These are phyloP conservation scores for Clavispora phyllophila DNA, from an alignment of 805 yeast species.

Conservation along the genomic window DNA sequence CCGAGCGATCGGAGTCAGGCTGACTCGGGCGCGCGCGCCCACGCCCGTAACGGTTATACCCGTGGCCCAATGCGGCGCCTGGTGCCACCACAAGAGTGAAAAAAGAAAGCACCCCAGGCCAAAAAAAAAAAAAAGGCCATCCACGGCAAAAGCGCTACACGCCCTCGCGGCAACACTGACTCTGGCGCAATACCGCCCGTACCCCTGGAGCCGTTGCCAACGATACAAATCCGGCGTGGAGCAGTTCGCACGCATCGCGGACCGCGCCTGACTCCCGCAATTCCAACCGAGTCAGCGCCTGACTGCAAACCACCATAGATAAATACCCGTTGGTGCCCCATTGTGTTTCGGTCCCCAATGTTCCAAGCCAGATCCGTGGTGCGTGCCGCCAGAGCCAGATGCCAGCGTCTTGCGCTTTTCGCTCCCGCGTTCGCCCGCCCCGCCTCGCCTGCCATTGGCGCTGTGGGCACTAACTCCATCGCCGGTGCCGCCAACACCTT, in stretches of 20 bases:
- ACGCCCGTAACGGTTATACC: no score
- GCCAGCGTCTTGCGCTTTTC: neutral
- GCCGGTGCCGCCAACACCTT: neutral
- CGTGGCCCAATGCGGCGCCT: no score
- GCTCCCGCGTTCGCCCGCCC: neutral
- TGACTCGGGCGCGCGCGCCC: neutral
- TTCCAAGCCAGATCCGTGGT: constrained; percentile 3
- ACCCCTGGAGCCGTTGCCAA: no score
- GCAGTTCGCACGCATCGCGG: no score
- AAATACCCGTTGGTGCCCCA: neutral
- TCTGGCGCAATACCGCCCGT: no score
- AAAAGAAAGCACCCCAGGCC: no score
- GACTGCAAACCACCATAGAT: neutral
- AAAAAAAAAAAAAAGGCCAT: no score
- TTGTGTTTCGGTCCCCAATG: neutral
- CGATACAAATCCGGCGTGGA: no score
- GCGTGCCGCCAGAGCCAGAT: neutral
- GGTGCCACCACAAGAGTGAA: no score
- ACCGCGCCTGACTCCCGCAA: neutral
- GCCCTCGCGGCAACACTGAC: neutral
- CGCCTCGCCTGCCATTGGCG: neutral
- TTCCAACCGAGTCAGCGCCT: neutral
- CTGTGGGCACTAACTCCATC: neutral
- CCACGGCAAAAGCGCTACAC: no score
- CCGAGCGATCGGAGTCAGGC: neutral